Evolutionary conservation across 73 alveolate species (phyloP), one percentile per base, ranked within the genome.

Genomic region (Paramecium sonneborni): DNA sequence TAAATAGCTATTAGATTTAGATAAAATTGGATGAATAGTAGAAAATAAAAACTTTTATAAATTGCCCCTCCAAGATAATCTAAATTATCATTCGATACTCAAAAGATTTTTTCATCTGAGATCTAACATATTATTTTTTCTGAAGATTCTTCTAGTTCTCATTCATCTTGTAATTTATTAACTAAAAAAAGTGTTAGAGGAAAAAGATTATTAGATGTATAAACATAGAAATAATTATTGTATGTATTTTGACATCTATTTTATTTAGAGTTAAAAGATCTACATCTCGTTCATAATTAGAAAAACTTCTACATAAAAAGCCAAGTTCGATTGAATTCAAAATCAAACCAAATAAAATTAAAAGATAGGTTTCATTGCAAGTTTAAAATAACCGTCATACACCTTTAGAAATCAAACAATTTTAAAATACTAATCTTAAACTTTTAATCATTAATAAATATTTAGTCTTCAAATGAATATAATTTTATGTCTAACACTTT

Each of bases 41-140:
- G 84, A 24, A 62, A 62, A 32, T 7, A 30, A 15, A 62, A 62
- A 62, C 12, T 3, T 23, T 62, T 26, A 62, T 62, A 62, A 14
- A 62, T 62, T 26, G 84, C 44, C 20, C 84, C 84, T 11, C 84
- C 84, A 12, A 9, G 84, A 62, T 26, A 62, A 62, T 62, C 84
- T 6, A 62, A 62, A 62, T 30, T 62, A 30, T 62, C 84, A 62
- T 62, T 7, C 20, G 84, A 62, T 12, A 9, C 39, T 32, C 7
- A 62, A 12, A 62, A 62, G 46, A 52, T 52, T 18, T 26, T 30
- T 6, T 30, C 84, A 62, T 12, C 44, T 62, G 84, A 62, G 10
- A 15, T 30, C 21, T 52, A 52, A 52, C 48, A 62, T 62, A 62
- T 62, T 12, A 62, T 62, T 30, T 62, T 62, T 62, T 62, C 84